phyloP scores from a whole-genome alignment of 2,329 filamentous ascomycete genomes.

The Arachnomyces sp. region DNA sequence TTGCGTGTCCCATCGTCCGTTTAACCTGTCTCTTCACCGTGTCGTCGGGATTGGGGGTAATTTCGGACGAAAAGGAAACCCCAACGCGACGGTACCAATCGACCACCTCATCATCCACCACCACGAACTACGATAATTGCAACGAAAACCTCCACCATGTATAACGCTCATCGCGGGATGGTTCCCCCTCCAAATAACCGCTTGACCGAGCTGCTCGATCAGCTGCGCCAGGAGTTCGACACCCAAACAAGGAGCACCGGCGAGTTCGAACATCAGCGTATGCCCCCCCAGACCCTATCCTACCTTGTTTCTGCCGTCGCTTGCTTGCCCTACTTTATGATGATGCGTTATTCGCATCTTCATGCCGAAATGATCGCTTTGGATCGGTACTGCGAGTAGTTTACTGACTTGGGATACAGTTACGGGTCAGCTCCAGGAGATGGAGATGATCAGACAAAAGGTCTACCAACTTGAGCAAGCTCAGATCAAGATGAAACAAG shows the following conservation, averaged over 20 bases:
- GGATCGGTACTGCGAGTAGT: constrained; percentile 16
- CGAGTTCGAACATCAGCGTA: constrained; percentile 90
- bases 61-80: too few species aligned
- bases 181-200: constrained; percentile 62
- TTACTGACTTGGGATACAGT: constrained; percentile 49
- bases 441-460: constrained; percentile 88
- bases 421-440: constrained; percentile 82
- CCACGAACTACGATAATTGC: too few species aligned
- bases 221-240: constrained; percentile 86
- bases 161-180: constrained; percentile 78
- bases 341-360: background rate
- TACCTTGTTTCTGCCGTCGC: background rate
- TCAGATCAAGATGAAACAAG: constrained; percentile 79
- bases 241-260: constrained; percentile 70
- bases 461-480: constrained; percentile 88
- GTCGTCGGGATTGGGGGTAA: too few species aligned
- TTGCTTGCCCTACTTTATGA: background rate
- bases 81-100: too few species aligned
- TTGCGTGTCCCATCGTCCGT: too few species aligned
- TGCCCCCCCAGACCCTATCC: constrained; percentile 34
- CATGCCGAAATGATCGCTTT: constrained; percentile 1
- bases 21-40: too few species aligned
- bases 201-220: constrained; percentile 83
- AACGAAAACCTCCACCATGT: constrained; percentile 51
- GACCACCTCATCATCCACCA: too few species aligned